Base-by-base conservation (phyloP, 2,329 filamentous ascomycete species). In the Colletotrichum shisoi region DNA sequence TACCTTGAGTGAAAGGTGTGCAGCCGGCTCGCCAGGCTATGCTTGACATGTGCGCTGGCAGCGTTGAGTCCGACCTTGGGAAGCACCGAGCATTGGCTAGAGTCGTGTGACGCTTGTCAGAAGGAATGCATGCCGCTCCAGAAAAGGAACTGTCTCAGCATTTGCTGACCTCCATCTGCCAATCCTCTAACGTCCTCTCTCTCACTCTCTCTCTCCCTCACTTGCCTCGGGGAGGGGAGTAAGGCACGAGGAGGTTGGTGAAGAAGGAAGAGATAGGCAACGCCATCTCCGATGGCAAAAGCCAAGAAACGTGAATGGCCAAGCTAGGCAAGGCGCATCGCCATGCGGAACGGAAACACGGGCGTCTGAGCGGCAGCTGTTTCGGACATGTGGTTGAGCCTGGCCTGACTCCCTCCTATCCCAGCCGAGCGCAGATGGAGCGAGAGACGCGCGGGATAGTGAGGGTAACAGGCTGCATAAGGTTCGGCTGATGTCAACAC, bases 1-100 rank as follows among this genome's bases (percentile, higher is more conserved):
- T 64, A 68, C 65, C 44, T 68, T 56, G 42, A 57, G 61, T 37
- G 56, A 54, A 65, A 58, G 60, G 53, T 37, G 61, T 68, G 65
- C 54, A 39, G 44, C 54, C 56, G 42, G 24, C 61, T 60, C 40
- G 48, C 64, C 60, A 49, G 61, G 65, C 49, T 65, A 64, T 65
- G 65, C 61, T 44, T 65, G 65, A 65, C 65, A 68, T 60, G 49
- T 64, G 65, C 37, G 62, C 37, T 54, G 64, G 61, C 65, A 59
- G 48, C 19, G 46, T 63, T 44, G 40, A 60, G 54, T 64, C 61
- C 27, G 48, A 59, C 53, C 46, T 63, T 34, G n/a, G 37, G 54
- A 40, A 54, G 57, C 64, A 58, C 54, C 48, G 27, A 60, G 65
- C 56, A 68, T 56, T 64, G 65, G 65, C 49, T 59, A 31, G 40